These are phyloP conservation scores for Nicotiana benthamiana DNA, from an alignment of 257 asterid species.

Conservation along the genomic window DNA sequence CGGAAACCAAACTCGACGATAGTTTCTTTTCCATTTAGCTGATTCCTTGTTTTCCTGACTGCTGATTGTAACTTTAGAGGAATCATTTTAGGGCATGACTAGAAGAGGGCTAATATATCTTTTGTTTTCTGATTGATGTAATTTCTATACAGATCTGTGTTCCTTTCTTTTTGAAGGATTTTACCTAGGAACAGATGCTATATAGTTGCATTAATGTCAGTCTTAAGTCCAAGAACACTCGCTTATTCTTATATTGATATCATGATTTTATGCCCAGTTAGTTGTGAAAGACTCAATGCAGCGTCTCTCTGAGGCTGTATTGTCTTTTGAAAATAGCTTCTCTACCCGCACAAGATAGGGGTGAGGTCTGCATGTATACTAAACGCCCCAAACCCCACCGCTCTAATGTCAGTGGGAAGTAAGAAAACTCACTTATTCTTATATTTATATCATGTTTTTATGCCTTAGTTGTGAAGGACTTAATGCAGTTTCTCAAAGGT, in stretches of 20 bases:
- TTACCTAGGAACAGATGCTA: not conserved
- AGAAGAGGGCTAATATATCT: slow-evolving; percentile 13
- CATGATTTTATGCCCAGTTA: not conserved
- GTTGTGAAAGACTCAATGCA: not conserved
- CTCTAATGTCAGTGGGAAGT: too few relatives aligned
- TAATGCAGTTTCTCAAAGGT: too few relatives aligned
- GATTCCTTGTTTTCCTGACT: not conserved
- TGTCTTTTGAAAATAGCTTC: too few relatives aligned
- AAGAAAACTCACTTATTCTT: too few relatives aligned
- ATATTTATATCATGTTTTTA: too few relatives aligned
- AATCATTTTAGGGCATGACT: slow-evolving; percentile 16
- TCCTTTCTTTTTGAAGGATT: not conserved
- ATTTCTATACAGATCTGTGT: not conserved
- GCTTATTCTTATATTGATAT: too few relatives aligned
- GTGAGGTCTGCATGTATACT: too few relatives aligned
- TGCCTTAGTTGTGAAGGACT: too few relatives aligned
- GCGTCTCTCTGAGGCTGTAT: not conserved
- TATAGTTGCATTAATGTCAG: not conserved
- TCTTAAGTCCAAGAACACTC: not conserved
- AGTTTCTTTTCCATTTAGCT: not conserved
- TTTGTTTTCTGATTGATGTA: slow-evolving; percentile 4
- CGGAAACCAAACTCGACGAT: not conserved
- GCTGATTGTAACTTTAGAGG: slow-evolving; percentile 7
- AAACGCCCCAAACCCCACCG: too few relatives aligned
- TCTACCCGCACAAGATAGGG: too few relatives aligned